Percentiles rank a stretch among this genome's conserved stretches.
Evolutionary conservation across 2,329 filamentous ascomycete species (phyloP).

Genomic region (Neofusicoccum laricinum): DNA sequence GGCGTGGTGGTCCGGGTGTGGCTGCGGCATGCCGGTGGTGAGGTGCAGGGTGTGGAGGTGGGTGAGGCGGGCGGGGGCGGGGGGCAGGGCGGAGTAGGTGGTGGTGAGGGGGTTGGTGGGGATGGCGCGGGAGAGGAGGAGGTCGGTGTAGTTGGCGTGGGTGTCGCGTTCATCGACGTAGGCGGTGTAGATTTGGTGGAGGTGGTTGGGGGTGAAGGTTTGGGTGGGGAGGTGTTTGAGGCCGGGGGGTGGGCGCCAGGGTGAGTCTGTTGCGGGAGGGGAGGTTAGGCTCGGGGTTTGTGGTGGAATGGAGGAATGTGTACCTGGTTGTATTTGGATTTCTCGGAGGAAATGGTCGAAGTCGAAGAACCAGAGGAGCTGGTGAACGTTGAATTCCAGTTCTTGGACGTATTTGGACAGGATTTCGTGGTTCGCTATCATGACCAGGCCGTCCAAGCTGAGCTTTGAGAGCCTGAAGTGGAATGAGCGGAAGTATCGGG

Average conservation of each 20-base stretch:
- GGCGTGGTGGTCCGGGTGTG: neutral
- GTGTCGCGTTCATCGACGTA: neutral
- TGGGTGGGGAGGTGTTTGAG: neutral
- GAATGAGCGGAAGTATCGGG: neutral
- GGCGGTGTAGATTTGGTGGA: neutral
- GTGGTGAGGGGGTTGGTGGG: neutral
- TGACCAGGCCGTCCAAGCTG: neutral
- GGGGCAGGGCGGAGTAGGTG: neutral
- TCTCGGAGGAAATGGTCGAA: neutral
- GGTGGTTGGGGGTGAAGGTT: neutral
- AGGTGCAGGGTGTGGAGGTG: neutral
- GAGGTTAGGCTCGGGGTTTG: neutral
- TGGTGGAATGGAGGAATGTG: neutral
- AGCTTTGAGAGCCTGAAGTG: neutral
- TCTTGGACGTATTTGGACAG: neutral
- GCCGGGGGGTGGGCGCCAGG: neutral
- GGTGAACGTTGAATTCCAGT: neutral
- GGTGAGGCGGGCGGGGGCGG: neutral
- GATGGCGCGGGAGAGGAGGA: neutral
- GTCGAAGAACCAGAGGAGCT: constrained; percentile 4
- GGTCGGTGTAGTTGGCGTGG: neutral
- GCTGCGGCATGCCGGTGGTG: neutral
- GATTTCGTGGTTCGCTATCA: neutral
- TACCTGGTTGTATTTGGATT: neutral
- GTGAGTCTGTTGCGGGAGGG: neutral